Evolutionary conservation across 306 rosid genomes (phyloP).

Genomic region (Medicago arabica): DNA sequence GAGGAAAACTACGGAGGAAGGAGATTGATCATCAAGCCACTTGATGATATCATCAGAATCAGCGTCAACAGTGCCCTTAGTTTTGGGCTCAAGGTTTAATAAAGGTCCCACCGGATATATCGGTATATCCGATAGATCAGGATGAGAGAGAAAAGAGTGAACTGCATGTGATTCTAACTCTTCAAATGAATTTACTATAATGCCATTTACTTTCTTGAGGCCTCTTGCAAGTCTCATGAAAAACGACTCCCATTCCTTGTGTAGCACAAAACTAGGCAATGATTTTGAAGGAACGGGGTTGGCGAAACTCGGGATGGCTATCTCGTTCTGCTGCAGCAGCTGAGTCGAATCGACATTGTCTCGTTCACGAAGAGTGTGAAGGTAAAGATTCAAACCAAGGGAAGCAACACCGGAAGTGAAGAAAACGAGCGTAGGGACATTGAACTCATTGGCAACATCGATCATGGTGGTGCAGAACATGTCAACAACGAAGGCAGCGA

Average conservation of each 20-base stretch:
- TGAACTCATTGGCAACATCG: conserved; percentile 56
- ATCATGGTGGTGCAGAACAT: conserved; percentile 58
- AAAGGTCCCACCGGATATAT: conserved; percentile 63
- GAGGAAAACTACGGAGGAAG: background rate
- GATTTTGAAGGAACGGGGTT: conserved; percentile 43
- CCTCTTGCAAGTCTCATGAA: background rate
- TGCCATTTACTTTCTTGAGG: conserved; percentile 43
- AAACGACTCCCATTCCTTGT: background rate
- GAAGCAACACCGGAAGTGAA: conserved; percentile 47
- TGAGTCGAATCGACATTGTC: conserved; percentile 19
- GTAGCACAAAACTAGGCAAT: conserved; percentile 19
- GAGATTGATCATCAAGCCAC: background rate
- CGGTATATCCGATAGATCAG: background rate
- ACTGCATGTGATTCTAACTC: conserved; percentile 58
- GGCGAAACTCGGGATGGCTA: conserved; percentile 37
- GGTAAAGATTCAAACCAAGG: conserved; percentile 45
- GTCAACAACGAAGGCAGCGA: conserved; percentile 64
- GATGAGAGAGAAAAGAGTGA: background rate
- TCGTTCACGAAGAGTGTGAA: conserved; percentile 46
- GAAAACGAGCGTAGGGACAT: conserved; percentile 52
- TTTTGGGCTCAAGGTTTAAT: background rate
- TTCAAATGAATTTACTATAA: conserved; percentile 56
- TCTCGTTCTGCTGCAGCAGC: conserved; percentile 15
- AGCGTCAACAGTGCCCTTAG: background rate
- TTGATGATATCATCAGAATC: background rate